Evolutionary conservation across 306 rosid genomes (phyloP).

Genomic region (Inga oerstediana): DNA sequence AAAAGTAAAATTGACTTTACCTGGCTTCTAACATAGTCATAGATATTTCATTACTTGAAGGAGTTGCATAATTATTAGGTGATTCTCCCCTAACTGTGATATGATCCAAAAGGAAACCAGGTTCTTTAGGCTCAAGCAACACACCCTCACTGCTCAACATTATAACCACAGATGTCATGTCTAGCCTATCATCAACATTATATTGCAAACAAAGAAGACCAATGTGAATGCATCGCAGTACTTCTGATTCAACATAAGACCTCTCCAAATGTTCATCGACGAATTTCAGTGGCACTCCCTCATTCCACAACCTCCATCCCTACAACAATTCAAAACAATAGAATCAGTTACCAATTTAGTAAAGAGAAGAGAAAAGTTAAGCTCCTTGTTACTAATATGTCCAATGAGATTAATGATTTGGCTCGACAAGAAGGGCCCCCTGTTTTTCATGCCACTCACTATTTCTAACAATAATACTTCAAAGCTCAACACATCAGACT

Average conservation of each 20-base stretch:
- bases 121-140: constrained; percentile 49
- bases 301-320: constrained; percentile 40
- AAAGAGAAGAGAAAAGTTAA: not conserved
- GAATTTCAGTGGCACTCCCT: constrained; percentile 1
- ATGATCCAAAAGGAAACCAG: constrained; percentile 22
- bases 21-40: constrained; percentile 21
- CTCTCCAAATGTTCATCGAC: constrained; percentile 24
- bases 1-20: not conserved
- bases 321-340: not conserved
- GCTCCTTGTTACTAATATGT: constrained; percentile 4
- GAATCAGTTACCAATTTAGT: not conserved
- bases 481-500: constrained; percentile 23
- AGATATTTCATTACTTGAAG: constrained; percentile 25
- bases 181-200: constrained; percentile 45
- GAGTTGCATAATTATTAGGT: not conserved
- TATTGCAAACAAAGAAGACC: constrained; percentile 56
- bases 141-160: constrained; percentile 41
- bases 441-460: constrained; percentile 22
- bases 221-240: constrained; percentile 41
- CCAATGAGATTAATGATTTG: constrained; percentile 2
- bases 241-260: not conserved
- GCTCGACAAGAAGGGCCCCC: not conserved
- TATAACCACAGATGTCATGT: constrained; percentile 47
- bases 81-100: not conserved
- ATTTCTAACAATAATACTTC: constrained; percentile 21